Evolutionary conservation across 2,329 filamentous ascomycete genomes (phyloP).

Genomic region (Pochonia chlamydosporia): DNA sequence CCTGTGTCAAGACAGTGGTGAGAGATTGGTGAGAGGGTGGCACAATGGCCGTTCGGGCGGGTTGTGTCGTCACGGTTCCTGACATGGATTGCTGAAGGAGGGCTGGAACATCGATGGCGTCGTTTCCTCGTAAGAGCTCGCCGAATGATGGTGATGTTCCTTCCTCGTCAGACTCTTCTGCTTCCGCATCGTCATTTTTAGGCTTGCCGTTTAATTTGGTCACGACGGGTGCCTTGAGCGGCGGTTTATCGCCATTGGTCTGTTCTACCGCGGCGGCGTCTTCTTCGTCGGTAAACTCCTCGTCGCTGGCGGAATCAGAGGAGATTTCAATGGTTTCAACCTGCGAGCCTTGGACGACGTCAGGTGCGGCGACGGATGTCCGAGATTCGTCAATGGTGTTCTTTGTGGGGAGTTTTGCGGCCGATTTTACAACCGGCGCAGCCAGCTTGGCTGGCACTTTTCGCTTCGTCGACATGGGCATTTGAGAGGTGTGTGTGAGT

Average conservation of each 20-base stretch:
- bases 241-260: slow-evolving; percentile 11
- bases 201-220: slow-evolving; percentile 20
- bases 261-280: slow-evolving; percentile 22
- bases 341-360: slow-evolving; percentile 30
- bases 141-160: slow-evolving; percentile 68
- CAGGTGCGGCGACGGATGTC: slow-evolving; percentile 43
- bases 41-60: slow-evolving; percentile 43
- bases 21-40: slow-evolving; percentile 73
- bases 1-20: slow-evolving; percentile 87
- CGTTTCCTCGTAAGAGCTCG: slow-evolving; percentile 70
- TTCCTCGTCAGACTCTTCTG: slow-evolving; percentile 39
- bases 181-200: slow-evolving; percentile 20
- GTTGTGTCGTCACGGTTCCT: slow-evolving; percentile 28
- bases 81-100: slow-evolving; percentile 41
- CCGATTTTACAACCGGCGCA: slow-evolving; percentile 46
- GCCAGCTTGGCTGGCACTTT: slow-evolving; percentile 54
- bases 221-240: slow-evolving; percentile 6
- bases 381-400: slow-evolving; percentile 53
- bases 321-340: slow-evolving; percentile 50
- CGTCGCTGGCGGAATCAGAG: slow-evolving; percentile 47
- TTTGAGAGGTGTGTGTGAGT: slow-evolving; percentile 8
- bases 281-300: slow-evolving; percentile 27
- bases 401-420: slow-evolving; percentile 45
- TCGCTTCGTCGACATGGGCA: slow-evolving; percentile 53
- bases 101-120: slow-evolving; percentile 70